Evolutionary conservation across 768 basidiomycete species (phyloP).

Genomic region (Auricularia sp.): DNA sequence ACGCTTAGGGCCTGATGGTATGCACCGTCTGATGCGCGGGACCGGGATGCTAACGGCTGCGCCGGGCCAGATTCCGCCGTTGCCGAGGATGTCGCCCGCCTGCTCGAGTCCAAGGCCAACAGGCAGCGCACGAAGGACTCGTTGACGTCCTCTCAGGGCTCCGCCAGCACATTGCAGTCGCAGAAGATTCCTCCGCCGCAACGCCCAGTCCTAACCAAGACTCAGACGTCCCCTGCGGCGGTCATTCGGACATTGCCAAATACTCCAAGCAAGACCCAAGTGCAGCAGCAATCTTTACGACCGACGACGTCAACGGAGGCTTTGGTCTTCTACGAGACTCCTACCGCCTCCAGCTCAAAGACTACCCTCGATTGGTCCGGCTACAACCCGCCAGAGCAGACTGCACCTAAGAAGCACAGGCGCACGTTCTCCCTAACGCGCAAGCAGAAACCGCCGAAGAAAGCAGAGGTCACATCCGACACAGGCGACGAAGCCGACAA

Average conservation of each 20-base stretch:
- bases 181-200: background rate
- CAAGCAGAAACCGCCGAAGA: background rate
- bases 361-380: background rate
- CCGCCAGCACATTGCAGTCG: background rate
- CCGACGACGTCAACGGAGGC: background rate
- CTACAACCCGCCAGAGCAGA: background rate
- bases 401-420: background rate
- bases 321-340: background rate
- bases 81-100: background rate
- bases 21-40: background rate
- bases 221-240: background rate
- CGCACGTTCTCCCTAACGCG: background rate
- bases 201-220: background rate
- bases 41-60: background rate
- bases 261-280: background rate
- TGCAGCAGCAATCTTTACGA: background rate
- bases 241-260: background rate
- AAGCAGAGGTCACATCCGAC: background rate
- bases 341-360: background rate
- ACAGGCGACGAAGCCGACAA: background rate
- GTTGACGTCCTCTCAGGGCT: background rate
- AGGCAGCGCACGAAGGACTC: background rate
- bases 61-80: background rate
- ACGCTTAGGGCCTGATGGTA: background rate
- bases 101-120: background rate